A percentile compares a stretch with the other conserved stretches of the same genome.
These are phyloP conservation scores for Colletotrichum tropicale DNA, from an alignment of 2,329 filamentous ascomycete species.

Conservation along the genomic window DNA sequence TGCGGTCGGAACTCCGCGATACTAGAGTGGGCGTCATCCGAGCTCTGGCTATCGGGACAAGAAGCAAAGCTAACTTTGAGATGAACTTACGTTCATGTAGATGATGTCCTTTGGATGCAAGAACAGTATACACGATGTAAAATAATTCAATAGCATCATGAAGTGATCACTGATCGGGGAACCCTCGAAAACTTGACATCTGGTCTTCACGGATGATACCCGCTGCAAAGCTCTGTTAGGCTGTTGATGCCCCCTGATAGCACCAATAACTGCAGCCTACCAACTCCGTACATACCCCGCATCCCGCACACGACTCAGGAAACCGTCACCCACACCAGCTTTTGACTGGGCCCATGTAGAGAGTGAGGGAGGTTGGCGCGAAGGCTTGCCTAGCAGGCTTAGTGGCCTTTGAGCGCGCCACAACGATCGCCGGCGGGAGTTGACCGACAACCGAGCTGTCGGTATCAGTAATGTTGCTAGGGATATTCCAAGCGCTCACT, in stretches of 20 bases:
- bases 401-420: neutral
- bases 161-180: neutral
- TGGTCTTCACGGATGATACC: neutral
- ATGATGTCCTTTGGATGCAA: neutral
- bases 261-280: neutral
- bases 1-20: slow-evolving; percentile 11
- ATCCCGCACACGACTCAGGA: neutral
- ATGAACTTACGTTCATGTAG: neutral
- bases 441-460: neutral
- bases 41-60: neutral
- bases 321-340: neutral
- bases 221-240: neutral
- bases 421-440: neutral
- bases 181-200: neutral
- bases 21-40: neutral
- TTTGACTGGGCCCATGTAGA: neutral
- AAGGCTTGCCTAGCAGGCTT: neutral
- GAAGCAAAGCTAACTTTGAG: neutral
- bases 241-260: neutral
- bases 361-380: neutral
- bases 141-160: no score
- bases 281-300: neutral
- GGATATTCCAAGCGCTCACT: neutral
- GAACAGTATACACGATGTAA: accelerated
- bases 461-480: neutral